Base-by-base conservation (phyloP, 495 filamentous ascomycete species). In the Penicillium desertorum region DNA sequence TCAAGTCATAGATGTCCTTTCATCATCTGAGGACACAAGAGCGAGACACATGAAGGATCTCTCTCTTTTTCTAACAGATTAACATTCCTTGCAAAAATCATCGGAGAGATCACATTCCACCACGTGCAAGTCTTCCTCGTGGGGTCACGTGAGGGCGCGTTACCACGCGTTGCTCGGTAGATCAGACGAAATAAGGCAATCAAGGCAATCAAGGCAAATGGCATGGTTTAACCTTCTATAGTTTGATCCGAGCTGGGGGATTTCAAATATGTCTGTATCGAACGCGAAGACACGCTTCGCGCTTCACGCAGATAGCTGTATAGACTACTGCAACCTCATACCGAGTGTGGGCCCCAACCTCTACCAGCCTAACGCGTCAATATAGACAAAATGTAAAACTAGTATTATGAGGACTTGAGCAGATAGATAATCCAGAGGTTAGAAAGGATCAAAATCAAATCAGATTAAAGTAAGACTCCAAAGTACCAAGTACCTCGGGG, bases 401-500 rank as follows among this genome's bases (percentile, higher is more conserved):
- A 29, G 36, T 0, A 42, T 5, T 37, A 0, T 1, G 5, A 51
- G 19, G 6, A 20, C 0, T 8, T 17, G 29, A 34, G 2, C 6
- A 20, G 1, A 48, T 20, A 30, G 30, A 10, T 4, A 20, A 19
- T 14, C 16, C 4, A 29, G 25, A 9, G 3, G 5, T 5, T 0
- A 22, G 14, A 5, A 51, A 25, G n/a, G 20, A 25, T 17, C 8
- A 27, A 17, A 2, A 54, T 54, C 41, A 46, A 46, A 46, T 36
- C 6, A 17, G 47, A n/a, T 19, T 3, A 20, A 4, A 9, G 8
- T 14, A 27, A 14, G 20, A 20, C 7, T 34, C 19, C 39, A 60
- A 60, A 57, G 63, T 65, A 58, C 14, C 41, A 50, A 39, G 53
- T 62, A 59, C 66, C 57, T 64, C 55, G 51, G 50, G 32, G 51